Evolutionary conservation across 1,139 yeast species (phyloP).

Genomic region (Lodderomyces parapsilosis): DNA sequence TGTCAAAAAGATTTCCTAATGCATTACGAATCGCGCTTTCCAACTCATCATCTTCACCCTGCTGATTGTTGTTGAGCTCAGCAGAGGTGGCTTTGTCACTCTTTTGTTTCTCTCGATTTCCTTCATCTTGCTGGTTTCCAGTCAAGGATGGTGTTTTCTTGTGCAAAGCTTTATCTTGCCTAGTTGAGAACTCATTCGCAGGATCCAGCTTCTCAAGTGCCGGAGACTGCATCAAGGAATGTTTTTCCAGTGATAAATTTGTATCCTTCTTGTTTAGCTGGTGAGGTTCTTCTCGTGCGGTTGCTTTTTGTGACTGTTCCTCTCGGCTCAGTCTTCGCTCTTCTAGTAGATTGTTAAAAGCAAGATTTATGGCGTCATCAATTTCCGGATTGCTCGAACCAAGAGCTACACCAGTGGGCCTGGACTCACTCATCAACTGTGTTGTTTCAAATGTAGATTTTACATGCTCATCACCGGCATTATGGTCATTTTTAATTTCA

Average conservation of each 20-base stretch:
- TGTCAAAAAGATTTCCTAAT: constrained; percentile 19
- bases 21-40: constrained; percentile 23
- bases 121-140: background rate
- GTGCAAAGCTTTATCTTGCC: background rate
- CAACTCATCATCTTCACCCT: constrained; percentile 6
- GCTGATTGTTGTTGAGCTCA: constrained; percentile 6
- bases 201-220: too few relatives aligned
- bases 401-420: background rate
- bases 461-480: background rate
- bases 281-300: background rate
- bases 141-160: too few relatives aligned
- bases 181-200: too few relatives aligned
- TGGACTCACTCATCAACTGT: background rate
- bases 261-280: background rate
- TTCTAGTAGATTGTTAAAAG: background rate
- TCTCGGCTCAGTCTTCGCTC: constrained; percentile 1
- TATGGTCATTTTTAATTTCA: background rate
- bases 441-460: background rate
- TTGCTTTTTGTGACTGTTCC: background rate
- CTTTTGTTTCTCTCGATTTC: background rate
- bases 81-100: background rate
- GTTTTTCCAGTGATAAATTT: background rate
- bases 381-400: constrained; percentile 7
- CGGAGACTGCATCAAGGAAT: background rate
- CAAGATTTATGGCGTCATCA: constrained; percentile 6